A percentile compares a stretch with the other conserved stretches of the same genome.
Evolutionary conservation across 1,284 basidiomycete genomes (phyloP).

Genomic region (Clitocybe nebularis): DNA sequence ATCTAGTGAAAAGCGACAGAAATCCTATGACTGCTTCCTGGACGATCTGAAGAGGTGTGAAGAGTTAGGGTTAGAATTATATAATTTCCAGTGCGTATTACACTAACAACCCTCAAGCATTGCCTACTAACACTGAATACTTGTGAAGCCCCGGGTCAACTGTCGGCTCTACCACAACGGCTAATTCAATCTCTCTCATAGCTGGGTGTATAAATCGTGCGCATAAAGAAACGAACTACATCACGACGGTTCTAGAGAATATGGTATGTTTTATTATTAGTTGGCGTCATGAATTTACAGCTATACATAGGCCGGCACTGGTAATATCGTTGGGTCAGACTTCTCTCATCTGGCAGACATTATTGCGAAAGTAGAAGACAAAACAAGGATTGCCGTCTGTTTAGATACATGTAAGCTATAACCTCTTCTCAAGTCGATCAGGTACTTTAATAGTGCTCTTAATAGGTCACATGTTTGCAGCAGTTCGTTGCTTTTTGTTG

Average conservation of each 20-base stretch:
- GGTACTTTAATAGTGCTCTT: constrained; percentile 1
- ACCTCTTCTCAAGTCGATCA: neutral
- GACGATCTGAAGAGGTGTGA: constrained; percentile 85
- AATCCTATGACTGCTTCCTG: constrained; percentile 78
- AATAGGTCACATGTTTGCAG: constrained; percentile 76
- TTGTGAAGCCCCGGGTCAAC: constrained; percentile 72
- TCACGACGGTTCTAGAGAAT: constrained; percentile 79
- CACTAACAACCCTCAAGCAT: neutral
- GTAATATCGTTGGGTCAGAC: constrained; percentile 74
- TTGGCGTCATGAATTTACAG: neutral
- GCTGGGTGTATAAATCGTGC: constrained; percentile 76
- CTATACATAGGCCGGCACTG: constrained; percentile 64
- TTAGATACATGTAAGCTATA: constrained; percentile 73
- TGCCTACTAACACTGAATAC: neutral
- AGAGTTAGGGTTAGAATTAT: constrained; percentile 67
- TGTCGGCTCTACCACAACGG: constrained; percentile 60
- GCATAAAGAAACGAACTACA: constrained; percentile 60
- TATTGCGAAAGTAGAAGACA: constrained; percentile 72
- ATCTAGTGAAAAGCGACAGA: constrained; percentile 72
- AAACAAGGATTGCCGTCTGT: constrained; percentile 75
- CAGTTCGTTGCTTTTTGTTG: constrained; percentile 39
- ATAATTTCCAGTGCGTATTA: constrained; percentile 81
- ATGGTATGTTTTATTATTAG: constrained; percentile 52
- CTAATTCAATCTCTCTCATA: constrained; percentile 62
- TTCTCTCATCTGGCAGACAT: constrained; percentile 70